phyloP scores from a whole-genome alignment of 306 rosid genomes.

The Pueraria montana region DNA sequence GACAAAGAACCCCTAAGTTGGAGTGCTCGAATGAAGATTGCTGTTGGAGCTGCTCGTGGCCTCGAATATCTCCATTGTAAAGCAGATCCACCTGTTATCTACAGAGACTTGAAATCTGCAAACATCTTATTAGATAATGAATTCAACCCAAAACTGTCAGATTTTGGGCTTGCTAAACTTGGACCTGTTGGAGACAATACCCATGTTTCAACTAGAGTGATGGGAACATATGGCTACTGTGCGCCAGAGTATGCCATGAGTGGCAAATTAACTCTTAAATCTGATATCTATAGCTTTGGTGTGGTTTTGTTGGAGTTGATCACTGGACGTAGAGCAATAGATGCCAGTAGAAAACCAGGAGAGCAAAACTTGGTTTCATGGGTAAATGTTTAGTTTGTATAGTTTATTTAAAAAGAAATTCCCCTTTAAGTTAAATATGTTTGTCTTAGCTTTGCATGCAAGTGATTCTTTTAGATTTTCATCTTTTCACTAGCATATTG shows the following conservation, averaged over 20 bases:
- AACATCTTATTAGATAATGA: slow-evolving; percentile 86
- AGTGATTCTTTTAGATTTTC: slow-evolving; percentile 17
- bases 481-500: slow-evolving; percentile 2
- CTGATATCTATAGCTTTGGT: slow-evolving; percentile 97
- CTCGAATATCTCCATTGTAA: slow-evolving; percentile 93
- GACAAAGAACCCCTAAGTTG: slow-evolving; percentile 77
- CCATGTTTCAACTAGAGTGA: slow-evolving; percentile 97
- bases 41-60: slow-evolving; percentile 90
- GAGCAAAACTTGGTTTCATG: slow-evolving; percentile 93
- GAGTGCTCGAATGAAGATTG: slow-evolving; percentile 86
- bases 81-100: slow-evolving; percentile 95
- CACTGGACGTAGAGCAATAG: slow-evolving; percentile 91
- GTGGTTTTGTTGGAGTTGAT: slow-evolving; percentile 96
- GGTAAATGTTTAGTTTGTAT: slow-evolving; percentile 60
- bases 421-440: slow-evolving; percentile 18
- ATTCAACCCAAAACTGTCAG: slow-evolving; percentile 90
- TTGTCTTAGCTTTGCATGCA: slow-evolving; percentile 37
- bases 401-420: neutral
- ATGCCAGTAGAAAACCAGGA: slow-evolving; percentile 66
- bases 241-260: slow-evolving; percentile 99
- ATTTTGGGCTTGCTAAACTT: slow-evolving; percentile 95
- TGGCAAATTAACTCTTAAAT: slow-evolving; percentile 93
- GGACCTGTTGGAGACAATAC: slow-evolving; percentile 99
- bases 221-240: slow-evolving; percentile 98
- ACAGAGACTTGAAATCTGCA: slow-evolving; percentile 94